A percentile compares a stretch with the other conserved stretches of the same genome.
phyloP scores from a whole-genome alignment of 805 yeast species.

The Candida maltosa region DNA sequence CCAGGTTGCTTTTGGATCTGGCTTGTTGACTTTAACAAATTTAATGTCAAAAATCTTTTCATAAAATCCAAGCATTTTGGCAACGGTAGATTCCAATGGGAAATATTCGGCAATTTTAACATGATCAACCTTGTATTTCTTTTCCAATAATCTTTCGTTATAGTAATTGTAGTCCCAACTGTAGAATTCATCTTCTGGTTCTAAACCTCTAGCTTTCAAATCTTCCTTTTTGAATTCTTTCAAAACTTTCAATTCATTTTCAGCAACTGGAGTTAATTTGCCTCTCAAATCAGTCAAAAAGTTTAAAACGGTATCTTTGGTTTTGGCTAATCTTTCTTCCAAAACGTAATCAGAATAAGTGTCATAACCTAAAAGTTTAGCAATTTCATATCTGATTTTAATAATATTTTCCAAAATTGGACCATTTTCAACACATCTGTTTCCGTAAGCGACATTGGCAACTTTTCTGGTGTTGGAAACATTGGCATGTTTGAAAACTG shows the following conservation, averaged over 20 bases:
- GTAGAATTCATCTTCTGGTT: constrained; percentile 38
- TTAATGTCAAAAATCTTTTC: constrained; percentile 67
- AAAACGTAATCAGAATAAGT: constrained; percentile 68
- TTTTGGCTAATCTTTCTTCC: constrained; percentile 81
- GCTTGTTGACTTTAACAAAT: constrained; percentile 50
- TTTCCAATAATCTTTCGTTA: constrained; percentile 62
- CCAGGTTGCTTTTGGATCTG: constrained; percentile 52
- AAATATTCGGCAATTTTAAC: constrained; percentile 72
- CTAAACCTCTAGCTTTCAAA: constrained; percentile 41
- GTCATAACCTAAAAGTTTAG: constrained; percentile 61
- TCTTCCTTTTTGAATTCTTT: constrained; percentile 53
- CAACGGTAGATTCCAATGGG: constrained; percentile 66
- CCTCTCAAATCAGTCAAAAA: constrained; percentile 61
- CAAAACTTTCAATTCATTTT: constrained; percentile 48
- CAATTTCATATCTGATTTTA: constrained; percentile 57
- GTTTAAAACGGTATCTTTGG: constrained; percentile 51
- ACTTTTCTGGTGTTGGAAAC: constrained; percentile 60
- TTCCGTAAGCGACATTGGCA: constrained; percentile 66
- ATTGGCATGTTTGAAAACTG: constrained; percentile 72
- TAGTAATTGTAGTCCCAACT: constrained; percentile 77
- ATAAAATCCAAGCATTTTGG: constrained; percentile 67
- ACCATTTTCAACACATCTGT: constrained; percentile 64
- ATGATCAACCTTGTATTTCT: constrained; percentile 68
- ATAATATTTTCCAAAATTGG: constrained; percentile 59
- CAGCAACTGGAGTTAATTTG: constrained; percentile 60